Evolutionary conservation across 202 grass and related monocot species (phyloP), one percentile per base, ranked within the genome.

Genomic region (Hordeum pubiflorum): DNA sequence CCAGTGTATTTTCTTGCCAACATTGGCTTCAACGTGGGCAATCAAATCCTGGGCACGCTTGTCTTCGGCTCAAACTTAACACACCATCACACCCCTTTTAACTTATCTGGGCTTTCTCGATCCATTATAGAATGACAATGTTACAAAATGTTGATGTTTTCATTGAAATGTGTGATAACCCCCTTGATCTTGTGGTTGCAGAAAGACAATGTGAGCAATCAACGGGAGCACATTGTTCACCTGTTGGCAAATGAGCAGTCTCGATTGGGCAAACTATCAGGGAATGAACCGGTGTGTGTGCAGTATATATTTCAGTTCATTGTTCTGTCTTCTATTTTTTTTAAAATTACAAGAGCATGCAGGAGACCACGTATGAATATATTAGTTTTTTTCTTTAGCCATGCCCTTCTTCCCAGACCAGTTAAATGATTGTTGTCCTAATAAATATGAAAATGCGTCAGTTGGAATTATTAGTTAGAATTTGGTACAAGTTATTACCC

Each of bases 181-280:
- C 32, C 36, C 48, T 76, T 70, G 44, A 58, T 39, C 31, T 75
- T 31, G 24, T 78, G 41, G 57, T 81, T 85, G 85, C 79, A 97
- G 94, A 84, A 94, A 85, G 94, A 84, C 61, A 97, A 90, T 81
- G 91, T 97, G 22, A 84, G 74, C 69, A 97, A 97, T 67, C 89
- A 97, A 72, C 88, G 94, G 10, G 94, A 97, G 82, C 89, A 97
- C 85, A 82, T 97, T 11, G 79, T 97, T 85, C 94, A 97, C 69
- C 89, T 97, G 82, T 75, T 97, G 83, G 91, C 94, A 55, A 97
- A 97, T 76, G 91, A 94, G 76, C 94, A 97, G 54, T 97, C 94
- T 72, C 89, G 91, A 68, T 58, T 94, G 75, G 87, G 85, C 55
- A 94, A 74, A 69, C 69, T 86, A 81, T 46, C 81, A 50, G 91